phyloP scores from a whole-genome alignment of 148 eudicot genomes.

The Polygonum maritimum region DNA sequence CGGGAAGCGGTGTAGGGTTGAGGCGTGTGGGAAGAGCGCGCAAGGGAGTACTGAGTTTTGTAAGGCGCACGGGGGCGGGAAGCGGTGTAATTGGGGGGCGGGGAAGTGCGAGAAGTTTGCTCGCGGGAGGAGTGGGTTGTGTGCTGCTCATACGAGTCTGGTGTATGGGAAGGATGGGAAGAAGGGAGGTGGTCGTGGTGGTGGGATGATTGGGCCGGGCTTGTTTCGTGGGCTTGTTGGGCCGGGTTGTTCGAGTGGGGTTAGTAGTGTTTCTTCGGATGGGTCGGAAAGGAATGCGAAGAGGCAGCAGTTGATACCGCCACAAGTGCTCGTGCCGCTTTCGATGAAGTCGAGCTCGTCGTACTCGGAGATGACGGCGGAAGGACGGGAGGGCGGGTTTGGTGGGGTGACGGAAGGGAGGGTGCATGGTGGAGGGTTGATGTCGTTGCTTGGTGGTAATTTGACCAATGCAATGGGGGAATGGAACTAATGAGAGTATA shows the following conservation, averaged over 20 bases:
- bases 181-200: slow-evolving; percentile 8
- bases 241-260: slow-evolving; percentile 22
- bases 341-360: slow-evolving; percentile 70
- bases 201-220: slow-evolving; percentile 53
- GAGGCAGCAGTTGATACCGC: slow-evolving; percentile 55
- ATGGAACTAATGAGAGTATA: not conserved
- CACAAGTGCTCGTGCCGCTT: slow-evolving; percentile 77
- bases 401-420: slow-evolving; percentile 64
- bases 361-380: slow-evolving; percentile 18
- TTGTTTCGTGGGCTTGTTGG: slow-evolving; percentile 79
- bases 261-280: slow-evolving; percentile 44
- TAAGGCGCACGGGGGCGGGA: slow-evolving; percentile 96
- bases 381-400: slow-evolving; percentile 15
- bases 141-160: slow-evolving; percentile 78
- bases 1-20: slow-evolving; percentile 77
- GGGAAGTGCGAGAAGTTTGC: slow-evolving; percentile 89
- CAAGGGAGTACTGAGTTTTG: slow-evolving; percentile 97
- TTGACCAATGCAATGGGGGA: slow-evolving; percentile 36
- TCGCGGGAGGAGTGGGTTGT: slow-evolving; percentile 81
- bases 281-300: slow-evolving; percentile 37
- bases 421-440: slow-evolving; percentile 87
- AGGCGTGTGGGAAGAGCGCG: slow-evolving; percentile 76
- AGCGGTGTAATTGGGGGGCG: slow-evolving; percentile 67
- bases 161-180: slow-evolving; percentile 45
- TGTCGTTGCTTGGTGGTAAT: slow-evolving; percentile 70